phyloP scores from a whole-genome alignment of 495 filamentous ascomycete genomes.

The Penicillium herquei region DNA sequence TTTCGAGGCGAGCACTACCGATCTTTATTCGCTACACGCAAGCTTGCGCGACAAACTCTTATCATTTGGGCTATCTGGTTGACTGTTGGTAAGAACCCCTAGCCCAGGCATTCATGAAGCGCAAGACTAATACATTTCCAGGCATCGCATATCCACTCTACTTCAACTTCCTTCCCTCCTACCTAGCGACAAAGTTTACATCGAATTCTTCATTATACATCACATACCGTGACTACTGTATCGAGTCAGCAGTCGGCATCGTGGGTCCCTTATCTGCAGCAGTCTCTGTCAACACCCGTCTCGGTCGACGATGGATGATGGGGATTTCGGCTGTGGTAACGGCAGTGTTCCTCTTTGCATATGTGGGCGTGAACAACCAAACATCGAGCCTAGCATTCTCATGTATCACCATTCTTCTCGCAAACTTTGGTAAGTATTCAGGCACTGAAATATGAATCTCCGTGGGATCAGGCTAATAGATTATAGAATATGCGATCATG shows the following conservation, averaged over 20 bases:
- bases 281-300: conserved; percentile 24
- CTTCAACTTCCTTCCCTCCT: conserved; percentile 35
- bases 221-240: conserved; percentile 36
- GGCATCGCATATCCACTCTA: conserved; percentile 37
- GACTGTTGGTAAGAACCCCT: conserved; percentile 23
- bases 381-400: conserved; percentile 28
- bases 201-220: conserved; percentile 23
- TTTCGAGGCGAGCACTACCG: conserved; percentile 27
- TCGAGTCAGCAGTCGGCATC: conserved; percentile 30
- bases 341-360: conserved; percentile 34
- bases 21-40: conserved; percentile 26
- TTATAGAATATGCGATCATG: conserved; percentile 46
- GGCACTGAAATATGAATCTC: background rate
- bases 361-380: conserved; percentile 25
- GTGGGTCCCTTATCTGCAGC: conserved; percentile 30
- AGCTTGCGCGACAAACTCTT: conserved; percentile 19
- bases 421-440: conserved; percentile 28
- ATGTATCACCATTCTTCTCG: conserved; percentile 27
- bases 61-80: conserved; percentile 33
- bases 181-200: conserved; percentile 30
- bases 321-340: conserved; percentile 30
- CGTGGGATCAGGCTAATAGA: background rate
- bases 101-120: no score
- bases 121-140: conserved; percentile 2
- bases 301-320: conserved; percentile 37